Evolutionary conservation across 768 basidiomycete species (phyloP).

Genomic region (Strobilomyces dryophilus): DNA sequence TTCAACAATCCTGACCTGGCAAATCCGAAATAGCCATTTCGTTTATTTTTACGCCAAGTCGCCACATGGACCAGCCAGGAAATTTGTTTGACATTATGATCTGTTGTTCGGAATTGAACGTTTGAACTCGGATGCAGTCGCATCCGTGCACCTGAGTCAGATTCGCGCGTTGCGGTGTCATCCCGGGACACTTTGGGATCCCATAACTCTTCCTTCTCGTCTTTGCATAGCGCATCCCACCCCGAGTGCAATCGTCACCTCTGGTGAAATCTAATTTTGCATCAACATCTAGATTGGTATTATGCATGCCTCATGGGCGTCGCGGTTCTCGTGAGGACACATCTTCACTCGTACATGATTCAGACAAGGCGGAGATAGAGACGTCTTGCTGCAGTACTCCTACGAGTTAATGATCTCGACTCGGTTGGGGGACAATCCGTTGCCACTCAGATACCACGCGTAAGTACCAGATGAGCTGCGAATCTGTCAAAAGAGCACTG

Average conservation of each 20-base stretch:
- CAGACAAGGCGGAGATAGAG: background rate
- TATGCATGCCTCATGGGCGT: background rate
- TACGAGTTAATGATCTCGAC: too few relatives aligned
- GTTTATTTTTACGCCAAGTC: background rate
- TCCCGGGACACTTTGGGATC: too few relatives aligned
- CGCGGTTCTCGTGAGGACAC: background rate
- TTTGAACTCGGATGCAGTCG: too few relatives aligned
- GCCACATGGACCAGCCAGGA: background rate
- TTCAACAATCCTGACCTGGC: background rate
- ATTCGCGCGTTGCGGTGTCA: background rate
- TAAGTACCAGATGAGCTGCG: slow-evolving; percentile 9
- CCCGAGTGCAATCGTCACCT: background rate
- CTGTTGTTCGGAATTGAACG: too few relatives aligned
- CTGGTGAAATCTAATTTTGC: background rate
- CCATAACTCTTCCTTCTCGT: background rate
- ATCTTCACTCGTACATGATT: background rate
- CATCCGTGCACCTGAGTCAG: background rate
- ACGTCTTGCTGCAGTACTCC: background rate
- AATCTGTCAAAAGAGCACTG: background rate
- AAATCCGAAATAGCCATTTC: background rate
- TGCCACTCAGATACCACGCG: background rate
- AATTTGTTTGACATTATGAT: too few relatives aligned
- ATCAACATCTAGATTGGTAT: background rate
- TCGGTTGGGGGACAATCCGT: too few relatives aligned
- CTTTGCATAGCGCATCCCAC: background rate